phyloP scores from a whole-genome alignment of 2,329 filamentous ascomycete genomes.

The Aureobasidium pullulans region DNA sequence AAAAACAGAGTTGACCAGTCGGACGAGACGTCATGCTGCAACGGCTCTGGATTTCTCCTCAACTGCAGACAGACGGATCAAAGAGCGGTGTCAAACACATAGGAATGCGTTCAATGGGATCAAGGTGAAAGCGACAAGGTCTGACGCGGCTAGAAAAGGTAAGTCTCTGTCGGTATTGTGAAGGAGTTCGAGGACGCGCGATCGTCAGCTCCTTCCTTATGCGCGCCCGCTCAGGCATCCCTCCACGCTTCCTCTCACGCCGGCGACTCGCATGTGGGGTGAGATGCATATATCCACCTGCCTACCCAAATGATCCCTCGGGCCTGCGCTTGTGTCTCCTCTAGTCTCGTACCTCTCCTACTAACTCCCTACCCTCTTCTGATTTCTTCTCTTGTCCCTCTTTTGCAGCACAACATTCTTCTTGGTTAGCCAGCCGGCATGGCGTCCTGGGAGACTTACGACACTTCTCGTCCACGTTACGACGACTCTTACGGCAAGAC shows the following conservation, averaged over 20 bases:
- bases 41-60: slow-evolving; percentile 5
- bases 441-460: slow-evolving; percentile 21
- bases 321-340: background rate
- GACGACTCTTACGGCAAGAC: slow-evolving; percentile 14
- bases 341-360: background rate
- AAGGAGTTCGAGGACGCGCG: background rate
- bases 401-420: background rate
- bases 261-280: slow-evolving; percentile 7
- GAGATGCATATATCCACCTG: slow-evolving; percentile 5
- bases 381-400: background rate
- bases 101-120: background rate
- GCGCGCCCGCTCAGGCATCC: slow-evolving; percentile 3
- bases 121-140: background rate
- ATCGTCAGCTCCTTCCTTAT: slow-evolving; percentile 10
- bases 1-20: background rate
- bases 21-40: background rate
- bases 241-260: background rate
- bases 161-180: background rate
- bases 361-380: background rate
- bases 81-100: slow-evolving; percentile 11
- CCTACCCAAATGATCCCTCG: background rate
- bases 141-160: background rate
- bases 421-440: slow-evolving; percentile 14
- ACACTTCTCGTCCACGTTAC: slow-evolving; percentile 15
- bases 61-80: background rate